Conservation (phyloP, 805 yeast species). For the Kodamaea laetipori region DNA sequence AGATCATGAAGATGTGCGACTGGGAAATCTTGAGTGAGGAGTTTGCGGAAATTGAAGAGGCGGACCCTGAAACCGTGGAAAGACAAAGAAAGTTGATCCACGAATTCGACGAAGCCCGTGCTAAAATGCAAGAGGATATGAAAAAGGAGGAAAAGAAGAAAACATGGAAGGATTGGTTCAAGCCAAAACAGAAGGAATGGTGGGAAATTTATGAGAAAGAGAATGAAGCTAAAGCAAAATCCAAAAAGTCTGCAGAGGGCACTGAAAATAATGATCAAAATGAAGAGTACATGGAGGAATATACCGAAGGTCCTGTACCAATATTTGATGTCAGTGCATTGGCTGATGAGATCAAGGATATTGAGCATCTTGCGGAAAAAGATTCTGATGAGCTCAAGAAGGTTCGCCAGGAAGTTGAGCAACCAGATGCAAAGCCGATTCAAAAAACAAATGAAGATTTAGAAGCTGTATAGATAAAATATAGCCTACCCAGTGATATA, state of each 20-base stretch:
- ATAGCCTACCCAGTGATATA: too few species aligned
- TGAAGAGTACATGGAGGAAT: constrained; percentile 20
- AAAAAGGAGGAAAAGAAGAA: constrained; percentile 34
- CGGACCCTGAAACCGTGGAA: constrained; percentile 84
- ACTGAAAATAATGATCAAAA: constrained; percentile 5
- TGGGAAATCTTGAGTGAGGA: constrained; percentile 88
- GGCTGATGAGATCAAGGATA: constrained; percentile 44
- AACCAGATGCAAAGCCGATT: constrained; percentile 7
- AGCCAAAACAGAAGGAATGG: constrained; percentile 55
- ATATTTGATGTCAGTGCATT: constrained; percentile 51
- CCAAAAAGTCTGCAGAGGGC: not conserved
- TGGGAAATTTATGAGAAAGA: constrained; percentile 54
- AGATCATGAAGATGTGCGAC: constrained; percentile 63
- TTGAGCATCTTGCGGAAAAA: constrained; percentile 39
- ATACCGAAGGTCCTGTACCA: constrained; percentile 18
- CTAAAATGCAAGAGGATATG: constrained; percentile 52
- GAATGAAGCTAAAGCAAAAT: constrained; percentile 14
- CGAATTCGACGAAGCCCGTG: constrained; percentile 83
- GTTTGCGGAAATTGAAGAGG: constrained; percentile 93
- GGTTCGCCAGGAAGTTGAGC: constrained; percentile 20
- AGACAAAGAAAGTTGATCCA: constrained; percentile 77
- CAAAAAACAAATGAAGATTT: constrained; percentile 22
- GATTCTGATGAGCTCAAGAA: constrained; percentile 19
- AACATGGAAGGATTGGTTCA: constrained; percentile 52
- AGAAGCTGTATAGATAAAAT: too few species aligned